Base-by-base conservation (phyloP, 129 eudicot genomes). In the Dittrichia graveolens region DNA sequence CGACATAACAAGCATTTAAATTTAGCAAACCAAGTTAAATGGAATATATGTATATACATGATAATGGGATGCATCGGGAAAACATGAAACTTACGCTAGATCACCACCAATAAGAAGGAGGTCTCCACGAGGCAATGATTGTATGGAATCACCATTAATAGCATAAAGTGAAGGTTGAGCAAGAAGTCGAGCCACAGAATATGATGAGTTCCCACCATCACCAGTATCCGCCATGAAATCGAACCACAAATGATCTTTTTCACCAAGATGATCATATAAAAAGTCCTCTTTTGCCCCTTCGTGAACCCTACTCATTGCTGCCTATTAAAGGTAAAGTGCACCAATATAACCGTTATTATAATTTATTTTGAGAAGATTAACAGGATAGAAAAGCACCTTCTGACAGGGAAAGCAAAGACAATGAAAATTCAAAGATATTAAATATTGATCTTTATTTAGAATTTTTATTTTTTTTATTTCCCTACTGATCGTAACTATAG, bases 141-240 rank as follows among this genome's bases (percentile, higher is more conserved):
- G 73, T 76, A 67, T 31, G 12, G 83, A 65, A 69, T 72, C 84
- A 45, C 70, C 78, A 67, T 37, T 62, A 5, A 71, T 78, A 46
- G 81, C 74, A 50, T 79, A 65, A 59, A 95, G 71, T 54, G 88
- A 69, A 58, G 96, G 97, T 63, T 95, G 99, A 63, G 99, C 99
- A 58, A 95, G 96, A 72, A 95, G 91, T 55, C 87, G 79, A 52
- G 99, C 97, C 39, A 95, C 88, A 72, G 84, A 76, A 61, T 90
- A 95, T 38, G 97, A 84, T 9, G 99, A 88, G 65, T 95, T 95
- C 58, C 99, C 99, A 48, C 99, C 97, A 49, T 95, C 99, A 65
- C 99, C 99, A 44, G 99, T 95, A 78, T 95, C 97, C 18, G 99
- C 99, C 99, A 95, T 95, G 70, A 95, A 95, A 79, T 95, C 99